Conservation (phyloP, 352 stramenopile species). For the Phytophthora hybrid region DNA sequence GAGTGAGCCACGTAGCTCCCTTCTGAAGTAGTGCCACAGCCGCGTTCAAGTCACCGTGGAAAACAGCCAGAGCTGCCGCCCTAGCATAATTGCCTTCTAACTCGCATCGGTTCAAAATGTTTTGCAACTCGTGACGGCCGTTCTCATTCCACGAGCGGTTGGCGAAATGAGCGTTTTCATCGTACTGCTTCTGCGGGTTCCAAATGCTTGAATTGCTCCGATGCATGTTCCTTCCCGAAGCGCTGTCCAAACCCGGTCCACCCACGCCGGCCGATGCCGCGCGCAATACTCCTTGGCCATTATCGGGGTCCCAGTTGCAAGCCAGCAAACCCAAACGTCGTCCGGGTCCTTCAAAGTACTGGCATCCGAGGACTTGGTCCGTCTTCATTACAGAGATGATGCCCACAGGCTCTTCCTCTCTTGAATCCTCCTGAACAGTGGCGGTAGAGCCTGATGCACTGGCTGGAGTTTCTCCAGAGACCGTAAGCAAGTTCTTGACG, state of each 20-base stretch:
- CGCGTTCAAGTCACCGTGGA: slow-evolving; percentile 80
- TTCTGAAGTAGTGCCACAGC: slow-evolving; percentile 79
- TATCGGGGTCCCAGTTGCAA: slow-evolving; percentile 88
- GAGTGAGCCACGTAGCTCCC: slow-evolving; percentile 67
- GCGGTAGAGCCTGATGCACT: slow-evolving; percentile 12
- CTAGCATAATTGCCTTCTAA: slow-evolving; percentile 71
- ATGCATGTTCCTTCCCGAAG: slow-evolving; percentile 53
- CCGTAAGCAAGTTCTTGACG: slow-evolving; percentile 70
- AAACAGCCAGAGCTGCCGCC: slow-evolving; percentile 79
- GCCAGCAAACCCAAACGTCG: slow-evolving; percentile 75
- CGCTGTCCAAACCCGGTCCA: slow-evolving; percentile 43
- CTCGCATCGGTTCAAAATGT: slow-evolving; percentile 70
- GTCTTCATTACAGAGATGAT: slow-evolving; percentile 66
- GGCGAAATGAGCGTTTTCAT: slow-evolving; percentile 54
- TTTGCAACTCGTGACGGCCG: slow-evolving; percentile 63
- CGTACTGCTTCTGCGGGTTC: slow-evolving; percentile 65
- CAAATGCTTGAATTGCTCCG: slow-evolving; percentile 75
- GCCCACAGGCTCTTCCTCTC: slow-evolving; percentile 28
- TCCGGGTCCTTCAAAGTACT: slow-evolving; percentile 79
- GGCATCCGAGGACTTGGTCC: slow-evolving; percentile 73
- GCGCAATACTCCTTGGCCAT: slow-evolving; percentile 42
- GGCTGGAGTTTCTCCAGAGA: slow-evolving; percentile 31
- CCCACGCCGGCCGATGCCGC: slow-evolving; percentile 27
- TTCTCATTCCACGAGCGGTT: slow-evolving; percentile 66
- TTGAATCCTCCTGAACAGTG: slow-evolving; percentile 30